These are phyloP conservation scores for Hysterangium stoloniferum DNA, from an alignment of 768 basidiomycete genomes.

Conservation along the genomic window DNA sequence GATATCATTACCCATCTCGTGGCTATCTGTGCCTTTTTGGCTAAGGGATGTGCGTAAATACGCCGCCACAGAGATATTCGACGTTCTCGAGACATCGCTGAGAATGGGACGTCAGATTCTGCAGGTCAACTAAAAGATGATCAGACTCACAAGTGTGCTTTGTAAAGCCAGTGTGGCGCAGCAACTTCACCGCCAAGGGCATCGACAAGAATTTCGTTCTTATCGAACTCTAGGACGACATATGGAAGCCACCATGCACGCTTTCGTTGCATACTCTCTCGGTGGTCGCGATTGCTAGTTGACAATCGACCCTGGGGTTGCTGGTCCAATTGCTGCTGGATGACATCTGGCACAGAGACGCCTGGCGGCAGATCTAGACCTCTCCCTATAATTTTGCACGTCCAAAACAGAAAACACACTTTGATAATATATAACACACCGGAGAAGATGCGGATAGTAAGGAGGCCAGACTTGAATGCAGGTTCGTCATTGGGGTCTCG, in stretches of 20 bases:
- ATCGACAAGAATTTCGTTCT: constrained; percentile 95
- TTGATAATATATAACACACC: too few relatives aligned
- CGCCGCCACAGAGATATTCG: constrained; percentile 84
- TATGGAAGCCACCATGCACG: constrained; percentile 97
- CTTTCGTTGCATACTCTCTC: constrained; percentile 88
- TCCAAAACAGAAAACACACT: constrained; percentile 15
- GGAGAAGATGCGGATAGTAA: constrained; percentile 94
- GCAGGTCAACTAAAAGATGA: constrained; percentile 10
- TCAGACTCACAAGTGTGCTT: constrained; percentile 82
- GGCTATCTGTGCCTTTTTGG: constrained; percentile 49
- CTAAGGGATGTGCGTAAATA: constrained; percentile 81
- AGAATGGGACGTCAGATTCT: not conserved
- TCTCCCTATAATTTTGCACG: constrained; percentile 48
- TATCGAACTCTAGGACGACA: constrained; percentile 95
- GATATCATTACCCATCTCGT: constrained; percentile 97
- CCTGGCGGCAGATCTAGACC: constrained; percentile 77
- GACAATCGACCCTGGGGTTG: constrained; percentile 46
- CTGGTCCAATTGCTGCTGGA: constrained; percentile 71
- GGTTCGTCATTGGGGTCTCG: constrained; percentile 27
- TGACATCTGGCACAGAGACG: constrained; percentile 71
- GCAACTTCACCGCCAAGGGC: constrained; percentile 90
- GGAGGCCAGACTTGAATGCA: constrained; percentile 47
- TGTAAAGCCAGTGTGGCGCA: constrained; percentile 91
- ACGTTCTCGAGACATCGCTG: constrained; percentile 92
- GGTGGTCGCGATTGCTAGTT: constrained; percentile 44